phyloP scores from a whole-genome alignment of 768 basidiomycete genomes.

The Gyrodon lividus region DNA sequence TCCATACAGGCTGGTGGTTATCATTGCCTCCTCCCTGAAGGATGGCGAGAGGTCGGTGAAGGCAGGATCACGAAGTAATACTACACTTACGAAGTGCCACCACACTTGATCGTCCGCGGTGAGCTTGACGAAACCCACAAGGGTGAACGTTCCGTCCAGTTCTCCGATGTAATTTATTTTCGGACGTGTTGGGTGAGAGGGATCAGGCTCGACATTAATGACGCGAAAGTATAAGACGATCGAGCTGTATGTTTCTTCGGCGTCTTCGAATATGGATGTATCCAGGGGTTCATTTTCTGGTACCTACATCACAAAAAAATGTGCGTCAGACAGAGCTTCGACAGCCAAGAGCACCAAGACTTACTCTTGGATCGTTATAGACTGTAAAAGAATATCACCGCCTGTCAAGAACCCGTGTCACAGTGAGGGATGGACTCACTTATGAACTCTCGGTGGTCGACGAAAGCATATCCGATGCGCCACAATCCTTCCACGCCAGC shows the following conservation, averaged over 20 bases:
- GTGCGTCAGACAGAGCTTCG: neutral
- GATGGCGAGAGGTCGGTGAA: slow-evolving; percentile 7
- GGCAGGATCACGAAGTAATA: neutral
- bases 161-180: slow-evolving; percentile 54
- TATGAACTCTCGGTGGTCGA: slow-evolving; percentile 64
- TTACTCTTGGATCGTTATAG: slow-evolving; percentile 45
- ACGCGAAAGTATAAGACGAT: slow-evolving; percentile 48
- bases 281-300: slow-evolving; percentile 37
- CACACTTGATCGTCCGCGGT: slow-evolving; percentile 56
- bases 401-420: slow-evolving; percentile 4
- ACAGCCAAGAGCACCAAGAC: neutral
- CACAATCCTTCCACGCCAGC: slow-evolving; percentile 53
- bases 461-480: slow-evolving; percentile 65
- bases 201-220: slow-evolving; percentile 41
- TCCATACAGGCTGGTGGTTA: slow-evolving; percentile 53
- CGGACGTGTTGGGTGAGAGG: slow-evolving; percentile 49
- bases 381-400: slow-evolving; percentile 30
- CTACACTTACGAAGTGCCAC: slow-evolving; percentile 60
- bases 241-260: slow-evolving; percentile 51
- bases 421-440: slow-evolving; percentile 39
- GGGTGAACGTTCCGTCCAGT: slow-evolving; percentile 46
- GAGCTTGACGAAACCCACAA: slow-evolving; percentile 55
- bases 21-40: slow-evolving; percentile 51
- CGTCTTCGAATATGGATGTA: slow-evolving; percentile 47
- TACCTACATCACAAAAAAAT: slow-evolving; percentile 19